Evolutionary conservation across 345 rosid genomes (phyloP).

Genomic region (Syzygium jambos): DNA sequence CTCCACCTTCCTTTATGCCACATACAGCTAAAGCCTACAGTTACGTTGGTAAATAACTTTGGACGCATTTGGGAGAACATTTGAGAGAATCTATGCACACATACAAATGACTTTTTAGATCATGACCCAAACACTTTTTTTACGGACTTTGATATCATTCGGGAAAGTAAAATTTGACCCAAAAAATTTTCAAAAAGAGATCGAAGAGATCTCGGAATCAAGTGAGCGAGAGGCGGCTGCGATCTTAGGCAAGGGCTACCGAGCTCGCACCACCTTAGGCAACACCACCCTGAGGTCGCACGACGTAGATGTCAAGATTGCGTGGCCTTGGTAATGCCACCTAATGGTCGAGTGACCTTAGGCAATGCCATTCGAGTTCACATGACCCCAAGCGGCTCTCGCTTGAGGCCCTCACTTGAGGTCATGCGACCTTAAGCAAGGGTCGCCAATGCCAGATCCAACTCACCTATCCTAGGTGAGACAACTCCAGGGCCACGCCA

Average conservation of each 20-base stretch:
- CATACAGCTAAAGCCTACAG: background rate
- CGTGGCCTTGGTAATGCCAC: background rate
- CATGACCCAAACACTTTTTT: too few relatives aligned
- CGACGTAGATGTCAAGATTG: background rate
- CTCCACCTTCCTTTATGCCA: background rate
- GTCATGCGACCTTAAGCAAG: background rate
- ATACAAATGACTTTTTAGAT: background rate
- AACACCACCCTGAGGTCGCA: background rate
- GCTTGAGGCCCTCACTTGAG: fast-evolving
- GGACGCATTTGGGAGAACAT: background rate
- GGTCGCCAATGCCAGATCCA: fast-evolving
- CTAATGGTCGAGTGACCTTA: background rate
- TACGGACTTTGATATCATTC: background rate
- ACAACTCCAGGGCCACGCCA: background rate
- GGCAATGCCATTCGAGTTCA: background rate
- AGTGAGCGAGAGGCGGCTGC: too few relatives aligned
- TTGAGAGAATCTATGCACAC: background rate
- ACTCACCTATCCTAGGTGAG: background rate
- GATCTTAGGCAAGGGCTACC: too few relatives aligned
- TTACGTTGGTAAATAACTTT: background rate
- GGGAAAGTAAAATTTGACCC: background rate
- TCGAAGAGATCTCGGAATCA: background rate
- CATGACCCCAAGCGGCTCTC: background rate
- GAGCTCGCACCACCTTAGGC: background rate
- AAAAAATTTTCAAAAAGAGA: background rate